These are phyloP conservation scores for Skeletonema menzelii DNA, from an alignment of 108 stramenopile genomes.

Conservation along the genomic window DNA sequence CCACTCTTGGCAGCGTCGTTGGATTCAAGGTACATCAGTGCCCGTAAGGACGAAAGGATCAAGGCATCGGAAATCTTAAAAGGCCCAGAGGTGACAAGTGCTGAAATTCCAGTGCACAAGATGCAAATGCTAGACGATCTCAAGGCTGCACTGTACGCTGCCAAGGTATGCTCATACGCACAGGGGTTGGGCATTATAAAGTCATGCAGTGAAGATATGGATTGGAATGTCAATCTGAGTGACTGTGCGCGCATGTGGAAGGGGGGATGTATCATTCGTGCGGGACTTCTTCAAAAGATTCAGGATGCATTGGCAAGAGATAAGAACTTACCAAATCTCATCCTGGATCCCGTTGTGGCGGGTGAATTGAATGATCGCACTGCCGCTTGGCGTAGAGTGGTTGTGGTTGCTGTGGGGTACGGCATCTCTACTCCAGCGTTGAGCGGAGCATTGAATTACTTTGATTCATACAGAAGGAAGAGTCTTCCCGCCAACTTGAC, in stretches of 20 bases:
- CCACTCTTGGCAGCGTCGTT: slow-evolving; percentile 96
- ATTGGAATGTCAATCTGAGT: slow-evolving; percentile 90
- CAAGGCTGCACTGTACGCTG: slow-evolving; percentile 88
- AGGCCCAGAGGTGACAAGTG: slow-evolving; percentile 70
- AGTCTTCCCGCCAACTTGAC: slow-evolving; percentile 92
- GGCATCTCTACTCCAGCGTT: slow-evolving; percentile 92
- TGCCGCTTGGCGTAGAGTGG: slow-evolving; percentile 91
- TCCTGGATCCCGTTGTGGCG: slow-evolving; percentile 93
- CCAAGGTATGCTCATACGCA: slow-evolving; percentile 98
- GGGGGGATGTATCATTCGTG: slow-evolving; percentile 99
- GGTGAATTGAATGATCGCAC: slow-evolving; percentile 81
- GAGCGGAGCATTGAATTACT: slow-evolving; percentile 91
- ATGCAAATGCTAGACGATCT: slow-evolving; percentile 92
- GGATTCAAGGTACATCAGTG: slow-evolving; percentile 91
- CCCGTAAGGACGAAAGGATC: slow-evolving; percentile 91
- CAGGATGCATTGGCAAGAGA: slow-evolving; percentile 81
- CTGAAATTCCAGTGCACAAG: slow-evolving; percentile 85
- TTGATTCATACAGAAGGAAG: slow-evolving; percentile 92
- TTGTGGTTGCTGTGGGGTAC: slow-evolving; percentile 85
- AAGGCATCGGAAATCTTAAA: slow-evolving; percentile 79
- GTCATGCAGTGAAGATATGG: slow-evolving; percentile 82
- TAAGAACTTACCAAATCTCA: slow-evolving; percentile 81
- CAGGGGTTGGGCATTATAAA: slow-evolving; percentile 95
- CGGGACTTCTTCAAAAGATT: slow-evolving; percentile 91
- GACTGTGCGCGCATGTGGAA: slow-evolving; percentile 98